These are phyloP conservation scores for Colletotrichum abscissum DNA, from an alignment of 2,329 filamentous ascomycete species.

Conservation along the genomic window DNA sequence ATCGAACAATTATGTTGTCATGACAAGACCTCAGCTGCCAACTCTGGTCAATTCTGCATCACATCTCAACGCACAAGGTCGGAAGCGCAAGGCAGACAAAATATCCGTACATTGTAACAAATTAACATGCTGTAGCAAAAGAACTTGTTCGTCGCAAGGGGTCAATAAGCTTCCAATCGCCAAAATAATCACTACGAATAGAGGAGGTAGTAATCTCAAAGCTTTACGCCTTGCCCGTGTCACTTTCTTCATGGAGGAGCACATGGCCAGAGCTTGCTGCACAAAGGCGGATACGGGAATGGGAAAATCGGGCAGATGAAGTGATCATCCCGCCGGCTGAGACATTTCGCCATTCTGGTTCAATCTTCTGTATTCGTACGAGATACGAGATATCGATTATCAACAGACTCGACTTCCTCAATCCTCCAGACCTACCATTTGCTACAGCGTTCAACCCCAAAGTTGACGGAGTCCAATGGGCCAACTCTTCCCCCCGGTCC, in stretches of 20 bases:
- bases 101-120: not conserved
- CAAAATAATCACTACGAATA: not conserved
- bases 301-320: not conserved
- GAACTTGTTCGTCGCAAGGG: not conserved
- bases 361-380: not conserved
- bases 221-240: too few species aligned
- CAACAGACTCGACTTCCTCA: not conserved
- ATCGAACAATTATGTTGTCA: not conserved
- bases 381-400: not conserved
- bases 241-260: conserved; percentile 14
- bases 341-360: not conserved
- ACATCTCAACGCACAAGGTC: conserved; percentile 1
- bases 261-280: not conserved
- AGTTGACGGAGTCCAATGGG: not conserved
- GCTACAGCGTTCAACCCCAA: not conserved
- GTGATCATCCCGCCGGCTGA: not conserved
- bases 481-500: not conserved
- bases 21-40: conserved; percentile 11
- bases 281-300: not conserved
- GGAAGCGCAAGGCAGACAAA: not conserved
- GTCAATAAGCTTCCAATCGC: not conserved
- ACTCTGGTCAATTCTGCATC: not conserved
- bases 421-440: too few species aligned
- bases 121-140: not conserved
- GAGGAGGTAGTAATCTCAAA: conserved; percentile 19